Conservation (phyloP, 768 basidiomycete genomes). For the Mycena floridula region DNA sequence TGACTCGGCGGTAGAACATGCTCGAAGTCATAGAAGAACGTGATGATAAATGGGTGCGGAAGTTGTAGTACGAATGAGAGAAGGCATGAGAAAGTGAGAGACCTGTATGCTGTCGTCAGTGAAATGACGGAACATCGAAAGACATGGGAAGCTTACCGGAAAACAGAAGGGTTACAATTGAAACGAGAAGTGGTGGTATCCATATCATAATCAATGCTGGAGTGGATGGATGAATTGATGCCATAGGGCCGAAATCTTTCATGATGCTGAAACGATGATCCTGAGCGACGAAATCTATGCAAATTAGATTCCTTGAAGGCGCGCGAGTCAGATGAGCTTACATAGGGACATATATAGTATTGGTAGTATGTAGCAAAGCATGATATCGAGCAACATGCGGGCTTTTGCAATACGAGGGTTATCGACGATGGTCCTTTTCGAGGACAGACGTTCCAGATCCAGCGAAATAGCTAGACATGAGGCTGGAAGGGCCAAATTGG, state of each 20-base stretch:
- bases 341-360: constrained; percentile 52
- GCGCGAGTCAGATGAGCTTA: constrained; percentile 25
- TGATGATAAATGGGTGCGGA: constrained; percentile 4
- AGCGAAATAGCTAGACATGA: constrained; percentile 51
- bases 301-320: not conserved
- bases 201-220: constrained; percentile 37
- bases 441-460: constrained; percentile 49
- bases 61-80: constrained; percentile 1
- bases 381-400: constrained; percentile 36
- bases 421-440: constrained; percentile 28
- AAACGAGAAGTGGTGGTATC: constrained; percentile 39
- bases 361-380: constrained; percentile 50
- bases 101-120: not conserved
- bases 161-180: constrained; percentile 32
- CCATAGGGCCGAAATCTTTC: constrained; percentile 50
- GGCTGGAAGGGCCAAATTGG: constrained; percentile 51
- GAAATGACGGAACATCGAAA: not conserved
- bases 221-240: constrained; percentile 37
- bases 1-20: constrained; percentile 6
- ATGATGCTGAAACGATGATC: constrained; percentile 59
- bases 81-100: constrained; percentile 1
- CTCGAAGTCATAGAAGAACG: constrained; percentile 5
- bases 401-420: constrained; percentile 30
- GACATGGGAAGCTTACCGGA: constrained; percentile 27
- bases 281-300: constrained; percentile 48